Percentiles rank a stretch among this genome's conserved stretches.
Evolutionary conservation across 2,329 filamentous ascomycete genomes (phyloP).

Genomic region (Aulographum hederae): DNA sequence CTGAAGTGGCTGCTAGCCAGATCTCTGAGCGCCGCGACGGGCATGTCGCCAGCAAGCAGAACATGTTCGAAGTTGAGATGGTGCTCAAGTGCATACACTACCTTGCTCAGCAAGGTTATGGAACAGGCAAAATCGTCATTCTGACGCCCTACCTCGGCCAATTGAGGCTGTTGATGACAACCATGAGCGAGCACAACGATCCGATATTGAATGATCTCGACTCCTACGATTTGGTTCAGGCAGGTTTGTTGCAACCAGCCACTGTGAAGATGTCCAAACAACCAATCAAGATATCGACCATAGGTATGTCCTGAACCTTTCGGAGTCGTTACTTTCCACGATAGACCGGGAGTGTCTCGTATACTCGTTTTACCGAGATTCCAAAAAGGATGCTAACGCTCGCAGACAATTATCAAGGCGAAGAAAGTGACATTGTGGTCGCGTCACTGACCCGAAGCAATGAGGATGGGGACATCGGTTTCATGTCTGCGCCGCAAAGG

Average conservation of each 20-base stretch:
- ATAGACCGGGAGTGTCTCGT: too few species aligned
- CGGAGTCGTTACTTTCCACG: neutral
- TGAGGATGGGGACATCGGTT: slow-evolving; percentile 43
- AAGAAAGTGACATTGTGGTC: slow-evolving; percentile 58
- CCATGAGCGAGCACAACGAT: slow-evolving; percentile 38
- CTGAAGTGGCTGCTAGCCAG: slow-evolving; percentile 27
- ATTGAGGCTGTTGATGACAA: slow-evolving; percentile 35
- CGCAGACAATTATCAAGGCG: slow-evolving; percentile 60
- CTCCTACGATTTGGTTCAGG: slow-evolving; percentile 39
- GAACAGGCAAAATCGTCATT: slow-evolving; percentile 44
- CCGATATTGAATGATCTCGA: slow-evolving; percentile 53
- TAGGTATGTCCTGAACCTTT: slow-evolving; percentile 31
- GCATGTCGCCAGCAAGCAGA: slow-evolving; percentile 37
- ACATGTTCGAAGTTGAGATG: slow-evolving; percentile 47
- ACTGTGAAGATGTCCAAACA: slow-evolving; percentile 32
- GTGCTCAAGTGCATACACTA: slow-evolving; percentile 47
- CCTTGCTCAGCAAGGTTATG: slow-evolving; percentile 53
- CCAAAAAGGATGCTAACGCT: neutral
- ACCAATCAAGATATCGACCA: slow-evolving; percentile 44
- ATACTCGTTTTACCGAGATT: neutral
- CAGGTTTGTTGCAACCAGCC: slow-evolving; percentile 40
- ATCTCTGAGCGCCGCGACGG: slow-evolving; percentile 33
- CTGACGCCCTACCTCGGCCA: slow-evolving; percentile 59
- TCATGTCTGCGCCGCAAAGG: slow-evolving; percentile 46
- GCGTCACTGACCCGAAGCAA: slow-evolving; percentile 53